Conservation (phyloP, 2,329 filamentous ascomycete species). For the Aspergillus candidus region DNA sequence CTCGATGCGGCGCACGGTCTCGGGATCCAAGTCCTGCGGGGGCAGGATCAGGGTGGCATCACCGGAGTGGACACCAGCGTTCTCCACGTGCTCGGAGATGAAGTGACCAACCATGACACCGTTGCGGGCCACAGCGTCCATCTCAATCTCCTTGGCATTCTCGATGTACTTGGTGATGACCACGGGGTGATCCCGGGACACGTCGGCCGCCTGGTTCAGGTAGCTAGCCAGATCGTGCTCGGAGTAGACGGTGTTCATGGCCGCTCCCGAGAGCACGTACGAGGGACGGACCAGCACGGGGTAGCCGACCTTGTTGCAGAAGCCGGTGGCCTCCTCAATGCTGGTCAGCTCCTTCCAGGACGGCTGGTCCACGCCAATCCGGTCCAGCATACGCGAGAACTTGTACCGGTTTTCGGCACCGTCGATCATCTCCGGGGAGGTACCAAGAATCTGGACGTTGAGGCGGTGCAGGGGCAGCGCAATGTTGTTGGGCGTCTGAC, state of each 20-base stretch:
- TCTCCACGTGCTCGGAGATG: constrained; percentile 97
- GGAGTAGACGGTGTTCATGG: constrained; percentile 99
- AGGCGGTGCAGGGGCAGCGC: constrained; percentile 80
- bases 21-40: constrained; percentile 82
- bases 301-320: constrained; percentile 84
- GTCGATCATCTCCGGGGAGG: constrained; percentile 98
- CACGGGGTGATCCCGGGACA: constrained; percentile 91
- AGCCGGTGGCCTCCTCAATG: constrained; percentile 79
- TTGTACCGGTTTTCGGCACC: constrained; percentile 96
- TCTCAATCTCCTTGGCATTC: constrained; percentile 98
- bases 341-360: constrained; percentile 97
- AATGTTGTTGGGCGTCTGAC: constrained; percentile 97
- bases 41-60: constrained; percentile 93
- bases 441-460: constrained; percentile 88
- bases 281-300: constrained; percentile 93
- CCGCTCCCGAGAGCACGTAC: constrained; percentile 92
- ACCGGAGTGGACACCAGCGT: constrained; percentile 96
- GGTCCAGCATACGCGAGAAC: constrained; percentile 95
- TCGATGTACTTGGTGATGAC: constrained; percentile 99
- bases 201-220: constrained; percentile 82
- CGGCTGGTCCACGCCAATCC: constrained; percentile 90
- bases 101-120: constrained; percentile 91
- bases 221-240: constrained; percentile 86
- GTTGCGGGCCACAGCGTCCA: constrained; percentile 92
- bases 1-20: constrained; percentile 85